phyloP scores from a whole-genome alignment of 2,329 filamentous ascomycete genomes.

The Aspergillus fumigatiaffinis region DNA sequence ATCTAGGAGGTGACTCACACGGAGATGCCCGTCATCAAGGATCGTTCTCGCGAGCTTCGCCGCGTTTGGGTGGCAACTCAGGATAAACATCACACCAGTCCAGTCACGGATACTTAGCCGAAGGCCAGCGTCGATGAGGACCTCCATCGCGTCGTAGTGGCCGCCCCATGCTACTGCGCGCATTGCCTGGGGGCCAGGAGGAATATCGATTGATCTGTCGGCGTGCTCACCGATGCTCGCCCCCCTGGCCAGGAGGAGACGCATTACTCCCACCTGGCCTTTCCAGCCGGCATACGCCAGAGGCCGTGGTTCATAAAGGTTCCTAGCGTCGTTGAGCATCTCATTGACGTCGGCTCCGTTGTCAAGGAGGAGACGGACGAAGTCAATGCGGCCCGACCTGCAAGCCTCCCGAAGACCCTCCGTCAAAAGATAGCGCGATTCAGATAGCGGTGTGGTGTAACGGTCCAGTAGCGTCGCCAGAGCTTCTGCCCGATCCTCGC shows the following conservation, averaged over 20 bases:
- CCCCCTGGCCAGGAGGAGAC: neutral
- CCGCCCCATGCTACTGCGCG: constrained; percentile 1
- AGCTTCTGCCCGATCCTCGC: neutral
- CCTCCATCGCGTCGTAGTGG: neutral
- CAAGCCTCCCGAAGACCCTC: constrained; percentile 1
- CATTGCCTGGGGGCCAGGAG: neutral
- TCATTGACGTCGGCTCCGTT: neutral
- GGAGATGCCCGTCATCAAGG: neutral
- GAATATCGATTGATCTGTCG: neutral
- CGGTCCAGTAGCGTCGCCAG: neutral
- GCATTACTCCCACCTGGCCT: neutral
- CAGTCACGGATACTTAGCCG: neutral
- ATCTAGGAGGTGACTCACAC: neutral
- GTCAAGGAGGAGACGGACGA: neutral
- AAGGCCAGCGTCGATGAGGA: neutral
- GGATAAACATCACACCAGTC: neutral
- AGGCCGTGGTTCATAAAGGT: neutral
- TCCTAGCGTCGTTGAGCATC: neutral
- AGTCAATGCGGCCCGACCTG: neutral
- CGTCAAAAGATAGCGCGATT: neutral
- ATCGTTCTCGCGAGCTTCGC: neutral
- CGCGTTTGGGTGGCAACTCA: neutral
- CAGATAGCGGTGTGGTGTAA: neutral
- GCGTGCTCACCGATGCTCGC: neutral
- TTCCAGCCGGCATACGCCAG: neutral